Evolutionary conservation across 805 yeast species (phyloP), one percentile per base, ranked within the genome.

Genomic region (Spathaspora hagerdaliae): DNA sequence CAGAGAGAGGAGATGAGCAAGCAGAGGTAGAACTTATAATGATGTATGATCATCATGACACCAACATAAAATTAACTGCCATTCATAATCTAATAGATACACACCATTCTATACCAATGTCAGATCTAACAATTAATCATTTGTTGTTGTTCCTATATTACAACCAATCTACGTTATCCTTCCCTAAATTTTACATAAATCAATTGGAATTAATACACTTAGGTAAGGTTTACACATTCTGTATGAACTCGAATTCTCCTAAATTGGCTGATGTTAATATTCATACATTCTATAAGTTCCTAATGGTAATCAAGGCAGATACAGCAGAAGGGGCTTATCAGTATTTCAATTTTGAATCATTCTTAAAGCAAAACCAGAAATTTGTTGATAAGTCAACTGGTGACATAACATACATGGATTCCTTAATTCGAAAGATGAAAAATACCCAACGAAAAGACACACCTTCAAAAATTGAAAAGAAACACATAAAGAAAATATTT

Each of bases 161-260:
- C 39, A 47, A 51, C 43, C 54, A 49, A 37, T 35, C 24, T 19
- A 43, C 34, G 8, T 44, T 35, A 31, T 34, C 43, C 7, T 11
- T 24, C 27, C 38, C n/a, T 6, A 13, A 40, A 15, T 32, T 52
- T 27, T 11, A 41, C 14, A 50, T 59, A 10, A 53, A 57, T 45
- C 61, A 59, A 38, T 43, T 59, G 31, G 44, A 43, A 13, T 42
- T 59, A 38, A 42, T 59, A 19, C 56, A 57, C 41, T 46, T 52
- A 14, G 64, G 64, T 11, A 53, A 46, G 36, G 31, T 48, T 5
- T 53, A 38, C 41, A 43, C 39, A 15, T 54, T 48, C 29, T 27
- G 13, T 7, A 33, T 46, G 27, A 43, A 29, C 31, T 27, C 29
- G 5, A 35, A n/a, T 40, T 45, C 24, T 7, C 38, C 36, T 24